A percentile compares a stretch with the other conserved stretches of the same genome.
Evolutionary conservation across 1,284 basidiomycete genomes (phyloP).

Genomic region (Ceratobasidium theobromae): DNA sequence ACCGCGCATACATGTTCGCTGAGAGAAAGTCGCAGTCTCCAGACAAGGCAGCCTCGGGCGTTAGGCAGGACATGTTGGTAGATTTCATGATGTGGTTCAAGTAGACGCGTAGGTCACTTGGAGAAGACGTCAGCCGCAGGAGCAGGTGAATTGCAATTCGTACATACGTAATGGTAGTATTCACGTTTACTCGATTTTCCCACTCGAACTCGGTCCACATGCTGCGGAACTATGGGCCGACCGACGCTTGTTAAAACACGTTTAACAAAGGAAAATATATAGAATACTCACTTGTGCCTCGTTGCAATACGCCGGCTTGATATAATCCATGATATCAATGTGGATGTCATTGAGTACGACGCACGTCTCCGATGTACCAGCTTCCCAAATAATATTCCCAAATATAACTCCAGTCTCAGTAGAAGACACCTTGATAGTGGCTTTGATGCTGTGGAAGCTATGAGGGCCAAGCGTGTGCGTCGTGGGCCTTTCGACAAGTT

Average conservation of each 20-base stretch:
- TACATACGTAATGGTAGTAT: slow-evolving; percentile 73
- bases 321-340: slow-evolving; percentile 99
- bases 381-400: slow-evolving; percentile 95
- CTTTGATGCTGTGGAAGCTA: slow-evolving; percentile 98
- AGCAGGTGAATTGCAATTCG: neutral
- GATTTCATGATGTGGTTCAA: slow-evolving; percentile 88
- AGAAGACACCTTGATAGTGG: slow-evolving; percentile 96
- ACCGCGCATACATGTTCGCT: slow-evolving; percentile 91
- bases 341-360: slow-evolving; percentile 97
- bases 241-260: neutral
- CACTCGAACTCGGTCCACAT: slow-evolving; percentile 99
- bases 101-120: slow-evolving; percentile 76
- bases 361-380: slow-evolving; percentile 78
- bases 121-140: slow-evolving; percentile 7
- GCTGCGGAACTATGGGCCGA: slow-evolving; percentile 70
- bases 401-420: slow-evolving; percentile 99
- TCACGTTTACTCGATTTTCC: slow-evolving; percentile 97
- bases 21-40: slow-evolving; percentile 93
- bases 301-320: slow-evolving; percentile 94
- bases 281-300: slow-evolving; percentile 76
- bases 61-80: slow-evolving; percentile 97
- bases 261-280: too few relatives aligned
- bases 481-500: slow-evolving; percentile 93
- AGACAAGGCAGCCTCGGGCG: slow-evolving; percentile 86
- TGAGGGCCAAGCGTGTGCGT: slow-evolving; percentile 94